Conservation (phyloP, 1,284 basidiomycete genomes). For the Pholiota adiposa region DNA sequence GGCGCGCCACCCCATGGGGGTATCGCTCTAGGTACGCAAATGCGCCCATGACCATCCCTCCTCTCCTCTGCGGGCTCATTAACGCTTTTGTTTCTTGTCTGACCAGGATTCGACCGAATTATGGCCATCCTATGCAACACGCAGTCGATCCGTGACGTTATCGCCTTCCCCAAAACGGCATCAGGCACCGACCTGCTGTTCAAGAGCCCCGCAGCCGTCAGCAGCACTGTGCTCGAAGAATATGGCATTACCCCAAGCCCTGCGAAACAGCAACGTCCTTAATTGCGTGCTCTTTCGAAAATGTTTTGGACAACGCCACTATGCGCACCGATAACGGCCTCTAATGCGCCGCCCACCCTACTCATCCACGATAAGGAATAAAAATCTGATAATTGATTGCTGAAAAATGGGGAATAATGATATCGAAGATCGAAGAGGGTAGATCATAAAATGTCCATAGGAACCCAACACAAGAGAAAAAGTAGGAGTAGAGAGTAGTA, state of each 20-base stretch:
- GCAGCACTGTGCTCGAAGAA: slow-evolving; percentile 58
- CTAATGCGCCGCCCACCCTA: neutral
- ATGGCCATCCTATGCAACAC: slow-evolving; percentile 89
- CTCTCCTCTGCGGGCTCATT: neutral
- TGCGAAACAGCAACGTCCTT: neutral
- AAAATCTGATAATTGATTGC: slow-evolving; percentile 5
- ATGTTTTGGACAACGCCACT: neutral
- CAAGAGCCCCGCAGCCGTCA: slow-evolving; percentile 77
- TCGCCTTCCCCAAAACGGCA: slow-evolving; percentile 93
- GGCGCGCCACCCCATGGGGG: slow-evolving; percentile 97
- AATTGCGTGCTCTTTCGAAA: neutral
- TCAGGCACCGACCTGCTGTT: slow-evolving; percentile 88
- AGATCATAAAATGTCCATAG: slow-evolving; percentile 11
- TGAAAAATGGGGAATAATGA: neutral
- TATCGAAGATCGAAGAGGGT: slow-evolving; percentile 6
- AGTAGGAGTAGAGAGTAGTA: slow-evolving; percentile 12
- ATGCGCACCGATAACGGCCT: neutral
- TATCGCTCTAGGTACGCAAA: slow-evolving; percentile 77
- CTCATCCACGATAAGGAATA: slow-evolving; percentile 7
- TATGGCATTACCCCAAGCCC: slow-evolving; percentile 52
- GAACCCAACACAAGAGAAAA: neutral
- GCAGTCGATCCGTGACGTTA: slow-evolving; percentile 90
- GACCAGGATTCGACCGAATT: slow-evolving; percentile 86
- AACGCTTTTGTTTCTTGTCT: neutral
- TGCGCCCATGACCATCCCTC: slow-evolving; percentile 2